A percentile compares a stretch with the other conserved stretches of the same genome.
phyloP scores from a whole-genome alignment of 352 stramenopile genomes.

The Globisporangium iwayamae region DNA sequence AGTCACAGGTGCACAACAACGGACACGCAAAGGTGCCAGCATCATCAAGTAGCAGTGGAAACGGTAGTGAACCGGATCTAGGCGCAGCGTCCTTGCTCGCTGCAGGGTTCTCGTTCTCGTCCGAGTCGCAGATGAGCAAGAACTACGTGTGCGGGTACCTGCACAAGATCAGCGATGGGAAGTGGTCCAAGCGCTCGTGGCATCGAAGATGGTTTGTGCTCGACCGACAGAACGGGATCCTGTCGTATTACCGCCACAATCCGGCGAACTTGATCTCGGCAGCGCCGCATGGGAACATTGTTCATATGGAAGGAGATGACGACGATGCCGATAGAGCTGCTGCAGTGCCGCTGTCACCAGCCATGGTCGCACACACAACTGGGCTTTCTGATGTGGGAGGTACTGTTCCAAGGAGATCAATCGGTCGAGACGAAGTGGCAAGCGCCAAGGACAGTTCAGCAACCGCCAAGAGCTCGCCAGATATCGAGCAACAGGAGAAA shows the following conservation, averaged over 20 bases:
- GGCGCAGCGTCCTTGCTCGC: conserved; percentile 32
- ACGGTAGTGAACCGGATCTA: conserved; percentile 24
- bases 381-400: not conserved
- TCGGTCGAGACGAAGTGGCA: conserved; percentile 1
- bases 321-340: conserved; percentile 15
- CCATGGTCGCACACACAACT: not conserved
- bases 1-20: conserved; percentile 30
- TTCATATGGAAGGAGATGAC: conserved; percentile 59
- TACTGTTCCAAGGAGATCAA: not conserved
- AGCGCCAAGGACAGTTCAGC: not conserved
- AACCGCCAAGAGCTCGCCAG: not conserved
- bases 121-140: conserved; percentile 71
- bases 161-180: conserved; percentile 85
- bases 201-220: conserved; percentile 85
- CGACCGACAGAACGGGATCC: conserved; percentile 60
- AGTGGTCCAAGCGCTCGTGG: conserved; percentile 81
- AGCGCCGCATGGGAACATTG: conserved; percentile 64
- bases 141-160: conserved; percentile 82
- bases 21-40: conserved; percentile 8
- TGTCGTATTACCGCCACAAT: conserved; percentile 84
- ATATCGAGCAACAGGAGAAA: conserved; percentile 10
- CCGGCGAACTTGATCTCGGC: conserved; percentile 63
- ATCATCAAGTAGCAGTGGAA: not conserved
- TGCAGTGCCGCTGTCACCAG: not conserved
- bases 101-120: conserved; percentile 64